Conservation (phyloP, 2,329 filamentous ascomycete species). For the Capronia americana region DNA sequence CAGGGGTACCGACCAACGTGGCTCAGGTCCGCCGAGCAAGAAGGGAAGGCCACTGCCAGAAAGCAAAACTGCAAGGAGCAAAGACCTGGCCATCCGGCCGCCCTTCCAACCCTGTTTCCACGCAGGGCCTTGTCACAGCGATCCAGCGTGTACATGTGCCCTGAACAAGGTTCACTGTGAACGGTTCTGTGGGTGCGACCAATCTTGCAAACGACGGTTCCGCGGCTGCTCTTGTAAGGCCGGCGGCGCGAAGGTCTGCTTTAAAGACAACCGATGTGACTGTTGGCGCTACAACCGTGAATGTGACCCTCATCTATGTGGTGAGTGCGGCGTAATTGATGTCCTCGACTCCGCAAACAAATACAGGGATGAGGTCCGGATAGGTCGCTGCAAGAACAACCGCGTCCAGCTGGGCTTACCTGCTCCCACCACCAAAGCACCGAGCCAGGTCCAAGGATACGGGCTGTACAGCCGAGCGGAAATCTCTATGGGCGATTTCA, state of each 20-base stretch:
- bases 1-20: constrained; percentile 19
- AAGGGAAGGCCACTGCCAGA: constrained; percentile 23
- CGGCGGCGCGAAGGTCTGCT: constrained; percentile 36
- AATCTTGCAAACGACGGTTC: constrained; percentile 39
- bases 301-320: constrained; percentile 79
- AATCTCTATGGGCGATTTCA: constrained; percentile 71
- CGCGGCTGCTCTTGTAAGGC: constrained; percentile 39
- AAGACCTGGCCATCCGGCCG: constrained; percentile 32
- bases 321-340: constrained; percentile 71
- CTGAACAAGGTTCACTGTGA: constrained; percentile 40
- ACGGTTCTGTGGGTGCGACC: constrained; percentile 37
- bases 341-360: constrained; percentile 73
- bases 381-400: constrained; percentile 73
- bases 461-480: constrained; percentile 75
- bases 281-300: constrained; percentile 77
- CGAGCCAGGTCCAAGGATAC: constrained; percentile 70
- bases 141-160: constrained; percentile 37
- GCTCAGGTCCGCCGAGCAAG: background rate
- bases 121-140: constrained; percentile 37
- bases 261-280: constrained; percentile 59
- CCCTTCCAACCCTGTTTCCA: constrained; percentile 40
- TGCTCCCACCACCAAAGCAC: constrained; percentile 71
- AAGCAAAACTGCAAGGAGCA: constrained; percentile 34
- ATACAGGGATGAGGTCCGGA: constrained; percentile 62
- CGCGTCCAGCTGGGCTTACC: constrained; percentile 70